Conservation (phyloP, 2,329 filamentous ascomycete genomes). For the Trichothecium roseum region DNA sequence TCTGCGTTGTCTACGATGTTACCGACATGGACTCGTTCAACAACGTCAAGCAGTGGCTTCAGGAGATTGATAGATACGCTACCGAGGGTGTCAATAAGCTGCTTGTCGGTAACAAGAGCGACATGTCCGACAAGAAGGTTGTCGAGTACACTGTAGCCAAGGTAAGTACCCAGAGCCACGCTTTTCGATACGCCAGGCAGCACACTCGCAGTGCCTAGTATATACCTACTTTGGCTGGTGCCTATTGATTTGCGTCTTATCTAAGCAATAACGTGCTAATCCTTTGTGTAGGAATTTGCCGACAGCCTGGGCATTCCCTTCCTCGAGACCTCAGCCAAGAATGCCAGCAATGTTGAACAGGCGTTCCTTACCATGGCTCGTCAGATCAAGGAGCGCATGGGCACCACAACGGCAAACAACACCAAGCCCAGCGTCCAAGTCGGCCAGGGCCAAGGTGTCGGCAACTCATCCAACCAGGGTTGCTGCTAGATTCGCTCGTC, state of each 20-base stretch:
- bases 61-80: conserved; percentile 98
- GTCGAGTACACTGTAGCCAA: conserved; percentile 99
- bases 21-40: conserved; percentile 99
- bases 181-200: no score
- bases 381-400: conserved; percentile 99
- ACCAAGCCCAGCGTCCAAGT: conserved; percentile 98
- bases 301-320: conserved; percentile 98
- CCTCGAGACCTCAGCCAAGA: conserved; percentile 99
- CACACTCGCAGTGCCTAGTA: conserved; percentile 1
- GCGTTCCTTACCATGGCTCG: conserved; percentile 99
- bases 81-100: conserved; percentile 99
- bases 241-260: background rate
- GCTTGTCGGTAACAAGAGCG: conserved; percentile 98
- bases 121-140: conserved; percentile 99
- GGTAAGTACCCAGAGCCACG: conserved; percentile 44
- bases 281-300: conserved; percentile 70
- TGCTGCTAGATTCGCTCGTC: conserved; percentile 62
- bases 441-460: conserved; percentile 86
- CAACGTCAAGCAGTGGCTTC: conserved; percentile 99
- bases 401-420: conserved; percentile 88
- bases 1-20: conserved; percentile 99
- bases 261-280: conserved; percentile 2
- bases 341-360: conserved; percentile 98
- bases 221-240: conserved; percentile 6
- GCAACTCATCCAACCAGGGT: conserved; percentile 72